These are phyloP conservation scores for Oryza nivara DNA, from an alignment of 176 grass and related monocot species.

Conservation along the genomic window DNA sequence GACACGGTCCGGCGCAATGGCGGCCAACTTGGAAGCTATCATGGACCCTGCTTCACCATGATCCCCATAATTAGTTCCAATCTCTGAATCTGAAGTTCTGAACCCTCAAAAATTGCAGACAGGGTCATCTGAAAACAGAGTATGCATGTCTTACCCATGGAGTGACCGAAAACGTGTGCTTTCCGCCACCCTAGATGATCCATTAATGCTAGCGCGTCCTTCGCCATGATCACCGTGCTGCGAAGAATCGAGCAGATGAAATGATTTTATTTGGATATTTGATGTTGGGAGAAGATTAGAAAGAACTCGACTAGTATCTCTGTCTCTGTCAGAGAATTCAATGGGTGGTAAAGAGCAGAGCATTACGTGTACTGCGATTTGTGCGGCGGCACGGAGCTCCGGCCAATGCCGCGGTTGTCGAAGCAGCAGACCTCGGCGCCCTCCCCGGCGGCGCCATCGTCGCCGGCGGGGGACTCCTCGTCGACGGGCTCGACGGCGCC, in stretches of 20 bases:
- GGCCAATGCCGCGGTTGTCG: slow-evolving; percentile 82
- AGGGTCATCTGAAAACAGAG: neutral
- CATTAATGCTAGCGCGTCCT: slow-evolving; percentile 65
- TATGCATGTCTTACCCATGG: slow-evolving; percentile 58
- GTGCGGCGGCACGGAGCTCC: slow-evolving; percentile 59
- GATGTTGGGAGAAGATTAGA: neutral
- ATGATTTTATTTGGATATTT: neutral
- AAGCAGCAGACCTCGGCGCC: slow-evolving; percentile 84
- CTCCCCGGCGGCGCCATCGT: slow-evolving; percentile 36
- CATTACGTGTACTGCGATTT: slow-evolving; percentile 71
- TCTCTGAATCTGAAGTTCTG: neutral
- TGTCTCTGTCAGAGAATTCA: neutral
- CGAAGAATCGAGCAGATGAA: neutral
- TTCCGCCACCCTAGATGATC: slow-evolving; percentile 70
- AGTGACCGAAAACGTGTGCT: slow-evolving; percentile 73
- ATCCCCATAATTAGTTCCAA: neutral
- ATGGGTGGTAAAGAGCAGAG: too few species aligned
- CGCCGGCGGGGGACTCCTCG: slow-evolving; percentile 45
- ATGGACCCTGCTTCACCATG: slow-evolving; percentile 55
- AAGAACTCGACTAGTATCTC: too few species aligned
- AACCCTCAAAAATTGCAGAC: neutral
- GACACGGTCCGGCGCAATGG: slow-evolving; percentile 58
- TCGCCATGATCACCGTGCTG: slow-evolving; percentile 79
- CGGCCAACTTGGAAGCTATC: slow-evolving; percentile 75
- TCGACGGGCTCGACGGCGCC: slow-evolving; percentile 53